Evolutionary conservation across 2,329 filamentous ascomycete genomes (phyloP), one percentile per base, ranked within the genome.

Genomic region (Colletotrichum eleusines): DNA sequence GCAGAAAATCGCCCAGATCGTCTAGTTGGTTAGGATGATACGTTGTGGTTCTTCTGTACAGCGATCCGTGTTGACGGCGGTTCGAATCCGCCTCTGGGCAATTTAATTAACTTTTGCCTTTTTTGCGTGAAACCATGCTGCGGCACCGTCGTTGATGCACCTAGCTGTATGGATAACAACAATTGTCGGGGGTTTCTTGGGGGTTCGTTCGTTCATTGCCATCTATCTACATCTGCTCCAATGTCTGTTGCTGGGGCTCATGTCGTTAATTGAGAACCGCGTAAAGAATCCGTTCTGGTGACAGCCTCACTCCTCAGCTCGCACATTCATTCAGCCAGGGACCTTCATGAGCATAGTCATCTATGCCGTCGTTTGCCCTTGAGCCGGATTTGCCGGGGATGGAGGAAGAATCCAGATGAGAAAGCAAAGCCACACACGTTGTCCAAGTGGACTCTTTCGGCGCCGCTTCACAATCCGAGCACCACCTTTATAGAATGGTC

Each of bases 11-110:
- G 69, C 69, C 65, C 69, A 71, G 69, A 71, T 69, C 64, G 65
- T 71, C 69, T 71, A 71, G 69, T 71, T 71, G 64, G 65, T 71
- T 71, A 71, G 69, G 65, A 71, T 71, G 69, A 69, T 69, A 71
- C 69, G 64, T 71, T 71, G 69, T 71, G 69, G 69, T 71, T 55
- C 60, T 35, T 48, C 66, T 63, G 63, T 66, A 44, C 69, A 68
- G 69, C 65, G 44, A 46, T 68, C 69, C 69, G 69, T 71, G 69
- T 69, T 71, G 69, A 71, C 69, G 69, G 69, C 69, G 69, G 69
- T 71, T 71, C 69, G 59, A 71, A 71, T 71, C 69, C 69, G 69
- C 69, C 69, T 71, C 69, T 71, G 65, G 69, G 69, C 69, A 71
- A 26, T 38, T 46, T 26, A 12, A 16, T 35, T 18, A 6, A 12